A percentile compares a stretch with the other conserved stretches of the same genome.
These are phyloP conservation scores for Ophiostoma piceae DNA, from an alignment of 2,329 filamentous ascomycete species.

Conservation along the genomic window DNA sequence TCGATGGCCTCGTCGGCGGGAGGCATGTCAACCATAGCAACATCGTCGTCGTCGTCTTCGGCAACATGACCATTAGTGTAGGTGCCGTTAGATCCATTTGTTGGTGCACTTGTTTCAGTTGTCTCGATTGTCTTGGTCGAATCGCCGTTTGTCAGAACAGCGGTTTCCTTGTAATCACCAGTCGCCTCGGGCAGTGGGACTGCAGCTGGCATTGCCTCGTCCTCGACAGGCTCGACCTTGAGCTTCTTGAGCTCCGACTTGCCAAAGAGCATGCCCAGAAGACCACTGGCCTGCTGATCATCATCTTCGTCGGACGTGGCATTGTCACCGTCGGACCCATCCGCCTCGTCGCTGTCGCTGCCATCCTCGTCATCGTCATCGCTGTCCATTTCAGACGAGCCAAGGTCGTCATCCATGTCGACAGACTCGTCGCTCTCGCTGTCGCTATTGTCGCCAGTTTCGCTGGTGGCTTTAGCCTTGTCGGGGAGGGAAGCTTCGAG, in stretches of 20 bases:
- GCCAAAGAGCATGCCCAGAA: constrained; percentile 55
- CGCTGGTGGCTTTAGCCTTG: neutral
- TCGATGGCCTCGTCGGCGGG: neutral
- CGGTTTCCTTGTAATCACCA: neutral
- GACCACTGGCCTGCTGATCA: constrained; percentile 42
- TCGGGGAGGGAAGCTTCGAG: constrained; percentile 29
- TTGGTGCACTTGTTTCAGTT: neutral
- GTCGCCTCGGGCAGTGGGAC: neutral
- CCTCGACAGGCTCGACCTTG: constrained; percentile 37
- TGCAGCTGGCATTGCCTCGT: constrained; percentile 27
- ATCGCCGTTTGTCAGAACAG: neutral
- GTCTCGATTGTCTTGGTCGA: neutral
- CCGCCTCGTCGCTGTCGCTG: constrained; percentile 40
- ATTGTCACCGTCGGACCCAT: constrained; percentile 43
- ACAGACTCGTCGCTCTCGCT: constrained; percentile 56
- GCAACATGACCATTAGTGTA: constrained; percentile 30
- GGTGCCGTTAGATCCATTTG: neutral
- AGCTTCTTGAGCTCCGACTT: constrained; percentile 54
- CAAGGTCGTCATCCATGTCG: constrained; percentile 63
- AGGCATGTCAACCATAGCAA: constrained; percentile 30
- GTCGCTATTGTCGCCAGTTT: constrained; percentile 30
- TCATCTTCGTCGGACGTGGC: constrained; percentile 39
- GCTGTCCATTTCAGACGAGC: constrained; percentile 51
- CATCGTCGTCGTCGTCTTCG: constrained; percentile 28
- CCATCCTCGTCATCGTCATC: constrained; percentile 41